Base-by-base conservation (phyloP, 2,329 filamentous ascomycete genomes). In the Pseudocercospora cruenta region DNA sequence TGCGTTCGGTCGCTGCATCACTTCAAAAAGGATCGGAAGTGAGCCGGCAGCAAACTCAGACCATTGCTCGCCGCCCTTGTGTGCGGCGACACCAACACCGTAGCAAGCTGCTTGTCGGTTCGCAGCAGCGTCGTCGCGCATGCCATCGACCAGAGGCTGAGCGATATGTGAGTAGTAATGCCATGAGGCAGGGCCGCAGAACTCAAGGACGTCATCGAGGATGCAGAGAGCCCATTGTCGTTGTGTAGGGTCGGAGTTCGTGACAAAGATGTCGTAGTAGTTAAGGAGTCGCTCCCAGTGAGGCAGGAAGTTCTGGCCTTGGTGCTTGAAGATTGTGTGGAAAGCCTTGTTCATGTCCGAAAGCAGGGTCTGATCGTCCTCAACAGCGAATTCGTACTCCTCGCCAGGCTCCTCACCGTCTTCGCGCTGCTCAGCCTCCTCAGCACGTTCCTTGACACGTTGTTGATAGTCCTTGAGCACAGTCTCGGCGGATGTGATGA, bases 291-390 rank as follows among this genome's bases (percentile, higher is more conserved):
- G 87, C 77, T 97, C 91, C 94, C 94, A 99, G 49, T 92, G 85
- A 4, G 89, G 90, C 62, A 99, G 85, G 84, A 99, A 99, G 10
- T 86, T 83, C 9, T 88, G 85, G 24, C 92, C 92, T 78, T 97
- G 93, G 82, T 97, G 94, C 84, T 98, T 98, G 86, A 99, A 99
- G 71, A 99, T 93, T 67, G 93, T 94, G 81, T 99, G 95, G 86
- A 96, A 99, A 0, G 95, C 94, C 84, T 99, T 99, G 87, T 99
- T 99, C 95, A 99, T 99, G 77, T 99, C 95, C 1, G 94, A 97
- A 51, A 99, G 86, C 19, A 99, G 85, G 22, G 93, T 97, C 80
- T 98, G 94, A 77, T 99, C 95, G 72, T 99, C 95, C 79, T 99
- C 95, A 57, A 99, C 94, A 12, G 94, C 95, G 73, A 96, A 91